A percentile compares a stretch with the other conserved stretches of the same genome.
phyloP scores from a whole-genome alignment of 83 land plant species.

The Diphasiastrum complanatum region DNA sequence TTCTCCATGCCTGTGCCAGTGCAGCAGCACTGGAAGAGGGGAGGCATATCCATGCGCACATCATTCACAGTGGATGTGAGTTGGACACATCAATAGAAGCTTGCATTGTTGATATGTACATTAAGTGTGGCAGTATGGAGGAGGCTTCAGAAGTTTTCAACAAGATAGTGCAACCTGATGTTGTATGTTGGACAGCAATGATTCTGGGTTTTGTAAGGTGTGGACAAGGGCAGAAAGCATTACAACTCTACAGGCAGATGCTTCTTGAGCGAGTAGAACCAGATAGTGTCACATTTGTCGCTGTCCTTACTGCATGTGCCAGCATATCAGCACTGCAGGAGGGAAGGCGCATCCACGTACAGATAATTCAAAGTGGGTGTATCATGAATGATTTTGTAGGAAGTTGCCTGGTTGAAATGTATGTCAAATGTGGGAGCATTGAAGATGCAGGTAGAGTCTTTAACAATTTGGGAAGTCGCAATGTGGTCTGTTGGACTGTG shows the following conservation, averaged over 20 bases:
- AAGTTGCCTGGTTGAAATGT: constrained; percentile 51
- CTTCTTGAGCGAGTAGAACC: constrained; percentile 34
- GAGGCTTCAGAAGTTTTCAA: constrained; percentile 47
- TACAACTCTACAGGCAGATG: constrained; percentile 37
- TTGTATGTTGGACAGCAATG: constrained; percentile 59
- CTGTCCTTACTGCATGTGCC: constrained; percentile 45
- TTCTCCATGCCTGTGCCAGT: not conserved
- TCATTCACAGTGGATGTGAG: not conserved
- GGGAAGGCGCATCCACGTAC: constrained; percentile 48
- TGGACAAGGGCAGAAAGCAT: constrained; percentile 52
- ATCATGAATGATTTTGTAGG: constrained; percentile 40
- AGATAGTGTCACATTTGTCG: constrained; percentile 47
- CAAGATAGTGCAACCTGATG: constrained; percentile 40
- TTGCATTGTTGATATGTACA: not conserved
- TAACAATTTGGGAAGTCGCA: constrained; percentile 20
- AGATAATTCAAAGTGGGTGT: constrained; percentile 32
- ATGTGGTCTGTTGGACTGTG: constrained; percentile 51
- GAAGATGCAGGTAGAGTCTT: constrained; percentile 34
- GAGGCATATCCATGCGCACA: not conserved
- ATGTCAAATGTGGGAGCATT: constrained; percentile 40
- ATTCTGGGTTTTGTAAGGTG: constrained; percentile 52
- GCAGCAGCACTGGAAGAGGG: not conserved
- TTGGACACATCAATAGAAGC: not conserved
- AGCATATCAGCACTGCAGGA: constrained; percentile 46
- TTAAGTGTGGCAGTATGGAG: constrained; percentile 32